Base-by-base conservation (phyloP, 371 early-diverging fungal species). In the Batkoa obscura region DNA sequence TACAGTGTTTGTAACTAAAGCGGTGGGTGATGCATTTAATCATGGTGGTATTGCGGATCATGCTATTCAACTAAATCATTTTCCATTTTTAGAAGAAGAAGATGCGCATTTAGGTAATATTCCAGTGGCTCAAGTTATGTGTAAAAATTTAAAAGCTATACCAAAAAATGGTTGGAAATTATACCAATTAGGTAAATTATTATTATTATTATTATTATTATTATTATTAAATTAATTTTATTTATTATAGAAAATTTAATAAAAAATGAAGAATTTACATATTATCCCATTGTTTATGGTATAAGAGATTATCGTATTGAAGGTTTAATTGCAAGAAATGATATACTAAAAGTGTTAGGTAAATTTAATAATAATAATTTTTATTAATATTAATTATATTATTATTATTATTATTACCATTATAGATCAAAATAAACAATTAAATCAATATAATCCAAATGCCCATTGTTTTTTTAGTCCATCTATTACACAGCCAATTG, bases 81-180 rank as follows among this genome's bases (percentile, higher is more conserved):
- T 86, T 58, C 97, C 97, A 3, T 92, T 86, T 63, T 64, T 93
- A 52, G 88, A 89, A 59, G 80, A 86, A 38, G 88, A 88, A 58
- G 83, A 81, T 23, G 72, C 76, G 51, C 70, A 70, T 5, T 78
- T 78, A 59, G 74, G 73, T 15, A 74, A 71, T 10, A 43, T 66
- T 39, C 56, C 65, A 65, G 81, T 81, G 8, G 74, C 78, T 0
- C 73, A 73, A 58, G 79, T 78, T 30, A 81, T 81, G 80, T 70
- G 72, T 52, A 64, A 67, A 30, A 66, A 79, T 43, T 69, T 76
- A 50, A 71, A 69, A 0, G 70, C 78, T 4, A 66, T 81, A 60
- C 70, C 79, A 10, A 73, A 78, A 0, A 63, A 68, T 9, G 79
- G 77, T 0, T 68, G 69, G 66, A 63, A 60, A 13, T 60, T 72